phyloP scores from a whole-genome alignment of 768 basidiomycete species.

The Kwoniella mangroviensis region DNA sequence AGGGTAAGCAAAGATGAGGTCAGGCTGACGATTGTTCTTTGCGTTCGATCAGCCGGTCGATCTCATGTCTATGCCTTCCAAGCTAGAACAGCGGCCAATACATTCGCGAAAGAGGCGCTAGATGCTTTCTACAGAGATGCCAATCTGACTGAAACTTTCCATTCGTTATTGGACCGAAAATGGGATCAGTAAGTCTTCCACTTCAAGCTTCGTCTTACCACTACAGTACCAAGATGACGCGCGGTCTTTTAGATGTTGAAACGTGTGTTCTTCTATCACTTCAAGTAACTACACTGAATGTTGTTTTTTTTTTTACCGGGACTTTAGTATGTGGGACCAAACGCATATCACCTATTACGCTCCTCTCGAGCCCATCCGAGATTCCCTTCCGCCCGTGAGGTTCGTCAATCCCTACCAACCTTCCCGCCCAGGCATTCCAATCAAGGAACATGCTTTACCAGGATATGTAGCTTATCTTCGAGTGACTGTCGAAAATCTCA shows the following conservation, averaged over 20 bases:
- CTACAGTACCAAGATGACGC: too few relatives aligned
- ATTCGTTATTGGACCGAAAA: constrained; percentile 66
- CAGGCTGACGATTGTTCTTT: neutral
- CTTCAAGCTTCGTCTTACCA: too few relatives aligned
- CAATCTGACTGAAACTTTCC: constrained; percentile 68
- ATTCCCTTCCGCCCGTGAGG: constrained; percentile 60
- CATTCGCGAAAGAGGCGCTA: constrained; percentile 65
- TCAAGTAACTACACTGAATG: too few relatives aligned
- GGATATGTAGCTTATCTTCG: constrained; percentile 69
- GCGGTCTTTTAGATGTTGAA: too few relatives aligned
- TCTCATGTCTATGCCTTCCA: constrained; percentile 71
- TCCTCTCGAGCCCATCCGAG: constrained; percentile 69
- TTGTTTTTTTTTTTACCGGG: neutral
- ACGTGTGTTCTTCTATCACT: too few relatives aligned
- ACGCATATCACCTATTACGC: constrained; percentile 39
- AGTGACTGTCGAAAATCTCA: constrained; percentile 67
- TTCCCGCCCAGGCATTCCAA: constrained; percentile 61
- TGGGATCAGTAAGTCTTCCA: constrained; percentile 64
- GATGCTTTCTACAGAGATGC: constrained; percentile 68
- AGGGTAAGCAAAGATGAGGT: too few relatives aligned
- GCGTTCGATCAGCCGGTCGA: constrained; percentile 57
- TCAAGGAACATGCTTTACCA: constrained; percentile 59
- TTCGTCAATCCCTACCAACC: constrained; percentile 63
- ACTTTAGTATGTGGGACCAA: constrained; percentile 24
- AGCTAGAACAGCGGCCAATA: constrained; percentile 68